Evolutionary conservation across 768 basidiomycete genomes (phyloP).

Genomic region (Jaapia argillacea): DNA sequence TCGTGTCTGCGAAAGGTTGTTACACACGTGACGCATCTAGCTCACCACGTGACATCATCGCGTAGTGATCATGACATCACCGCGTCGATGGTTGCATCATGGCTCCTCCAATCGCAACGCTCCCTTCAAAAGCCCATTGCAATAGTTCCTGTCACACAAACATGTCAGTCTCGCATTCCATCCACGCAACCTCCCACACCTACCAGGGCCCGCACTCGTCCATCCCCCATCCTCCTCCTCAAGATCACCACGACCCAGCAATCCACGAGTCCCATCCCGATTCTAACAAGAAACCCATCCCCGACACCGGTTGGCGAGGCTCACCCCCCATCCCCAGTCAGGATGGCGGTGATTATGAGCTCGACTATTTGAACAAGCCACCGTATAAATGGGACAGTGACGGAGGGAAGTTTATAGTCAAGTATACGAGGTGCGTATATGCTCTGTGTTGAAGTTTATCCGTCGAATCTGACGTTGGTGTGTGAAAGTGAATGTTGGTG

Average conservation of each 20-base stretch:
- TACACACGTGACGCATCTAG: no score
- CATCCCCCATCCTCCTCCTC: constrained; percentile 15
- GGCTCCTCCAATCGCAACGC: no score
- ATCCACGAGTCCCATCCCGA: not conserved
- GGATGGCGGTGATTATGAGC: constrained; percentile 15
- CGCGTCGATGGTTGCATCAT: no score
- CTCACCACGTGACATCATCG: no score
- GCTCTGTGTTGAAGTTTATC: not conserved
- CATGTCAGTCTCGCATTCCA: no score
- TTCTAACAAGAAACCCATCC: constrained; percentile 10
- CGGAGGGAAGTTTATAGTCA: constrained; percentile 13
- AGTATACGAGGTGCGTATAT: constrained; percentile 13
- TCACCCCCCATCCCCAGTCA: constrained; percentile 13
- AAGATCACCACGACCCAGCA: constrained; percentile 8
- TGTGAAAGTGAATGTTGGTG: constrained; percentile 21
- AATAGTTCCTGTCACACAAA: no score
- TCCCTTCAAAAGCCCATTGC: no score
- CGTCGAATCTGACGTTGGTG: not conserved
- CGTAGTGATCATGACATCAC: no score
- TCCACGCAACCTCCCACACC: no score
- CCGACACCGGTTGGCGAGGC: constrained; percentile 18
- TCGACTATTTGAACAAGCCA: constrained; percentile 19
- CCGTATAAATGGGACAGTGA: constrained; percentile 19
- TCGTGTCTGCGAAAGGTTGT: no score
- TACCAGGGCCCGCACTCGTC: constrained; percentile 7